A percentile compares a stretch with the other conserved stretches of the same genome.
These are phyloP conservation scores for Symbiodinium natans DNA, from an alignment of 73 alveolate genomes.

Conservation along the genomic window DNA sequence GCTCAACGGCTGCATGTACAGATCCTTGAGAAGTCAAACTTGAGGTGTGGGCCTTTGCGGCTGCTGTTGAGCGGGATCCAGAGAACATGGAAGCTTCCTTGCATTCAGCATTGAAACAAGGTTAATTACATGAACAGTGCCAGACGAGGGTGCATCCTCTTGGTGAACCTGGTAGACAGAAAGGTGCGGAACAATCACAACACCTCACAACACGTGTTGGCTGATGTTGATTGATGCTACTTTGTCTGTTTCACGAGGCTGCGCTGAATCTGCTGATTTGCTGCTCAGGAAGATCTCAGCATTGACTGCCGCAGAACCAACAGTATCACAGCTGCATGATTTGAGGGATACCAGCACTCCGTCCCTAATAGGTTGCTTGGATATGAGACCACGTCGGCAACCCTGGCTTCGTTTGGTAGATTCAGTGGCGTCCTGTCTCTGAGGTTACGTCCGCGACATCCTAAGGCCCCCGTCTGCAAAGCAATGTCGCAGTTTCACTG, in stretches of 20 bases:
- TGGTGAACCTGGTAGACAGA: no score
- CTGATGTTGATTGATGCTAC: no score
- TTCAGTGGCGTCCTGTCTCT: background rate
- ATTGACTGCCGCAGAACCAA: constrained; percentile 42
- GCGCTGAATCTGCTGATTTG: no score
- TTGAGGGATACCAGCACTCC: background rate
- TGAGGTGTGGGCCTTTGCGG: constrained; percentile 82
- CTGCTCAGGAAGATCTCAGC: constrained; percentile 30
- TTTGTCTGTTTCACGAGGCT: no score
- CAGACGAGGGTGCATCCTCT: no score
- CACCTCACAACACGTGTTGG: no score
- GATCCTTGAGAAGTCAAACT: no score
- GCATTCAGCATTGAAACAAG: background rate
- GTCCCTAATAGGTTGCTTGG: background rate
- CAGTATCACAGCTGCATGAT: background rate
- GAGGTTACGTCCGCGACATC: constrained; percentile 38
- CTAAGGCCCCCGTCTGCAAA: constrained; percentile 11
- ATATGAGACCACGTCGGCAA: no score
- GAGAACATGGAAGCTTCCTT: constrained; percentile 15
- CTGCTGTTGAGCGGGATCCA: constrained; percentile 57
- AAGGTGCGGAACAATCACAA: no score
- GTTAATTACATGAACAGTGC: no score
- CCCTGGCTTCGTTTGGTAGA: background rate
- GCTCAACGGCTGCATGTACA: background rate
- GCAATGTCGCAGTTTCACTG: no score